phyloP scores from a whole-genome alignment of 768 basidiomycete species.

The Phlebiopsis gigantea region DNA sequence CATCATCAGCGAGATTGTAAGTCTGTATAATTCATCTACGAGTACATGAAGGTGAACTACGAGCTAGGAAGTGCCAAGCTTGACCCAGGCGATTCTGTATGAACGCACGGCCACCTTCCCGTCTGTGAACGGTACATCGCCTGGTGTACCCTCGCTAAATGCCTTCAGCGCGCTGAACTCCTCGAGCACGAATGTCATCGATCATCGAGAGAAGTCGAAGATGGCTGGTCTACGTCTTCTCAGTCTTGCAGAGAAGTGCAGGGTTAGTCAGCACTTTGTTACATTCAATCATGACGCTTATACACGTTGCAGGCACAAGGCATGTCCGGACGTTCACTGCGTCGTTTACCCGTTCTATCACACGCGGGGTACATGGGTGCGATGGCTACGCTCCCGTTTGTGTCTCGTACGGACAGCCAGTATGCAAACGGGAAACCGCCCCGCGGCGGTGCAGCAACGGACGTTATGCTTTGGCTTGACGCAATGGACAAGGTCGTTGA shows the following conservation, averaged over 20 bases:
- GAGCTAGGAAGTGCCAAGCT: not conserved
- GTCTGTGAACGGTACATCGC: not conserved
- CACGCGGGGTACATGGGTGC: constrained; percentile 77
- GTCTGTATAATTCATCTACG: constrained; percentile 34
- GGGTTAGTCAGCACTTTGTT: constrained; percentile 43
- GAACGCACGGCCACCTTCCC: not conserved
- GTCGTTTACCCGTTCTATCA: constrained; percentile 91
- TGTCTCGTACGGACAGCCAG: not conserved
- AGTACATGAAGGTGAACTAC: not conserved
- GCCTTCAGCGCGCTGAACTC: not conserved
- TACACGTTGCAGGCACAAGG: constrained; percentile 45
- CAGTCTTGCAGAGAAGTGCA: constrained; percentile 69
- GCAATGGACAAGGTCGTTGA: constrained; percentile 78
- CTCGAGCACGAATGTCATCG: constrained; percentile 9
- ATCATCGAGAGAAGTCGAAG: constrained; percentile 45
- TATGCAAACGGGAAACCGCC: not conserved
- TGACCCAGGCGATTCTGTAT: not conserved
- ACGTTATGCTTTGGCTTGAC: constrained; percentile 71
- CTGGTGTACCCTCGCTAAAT: constrained; percentile 7
- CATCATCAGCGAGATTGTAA: constrained; percentile 59
- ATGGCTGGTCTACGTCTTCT: constrained; percentile 54
- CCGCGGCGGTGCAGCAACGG: constrained; percentile 22
- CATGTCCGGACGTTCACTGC: constrained; percentile 90
- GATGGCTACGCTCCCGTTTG: constrained; percentile 33
- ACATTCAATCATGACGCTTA: not conserved